Percentiles rank a stretch among this genome's conserved stretches.
These are phyloP conservation scores for Gloeostereum incarnatum DNA, from an alignment of 768 basidiomycete species.

Conservation along the genomic window DNA sequence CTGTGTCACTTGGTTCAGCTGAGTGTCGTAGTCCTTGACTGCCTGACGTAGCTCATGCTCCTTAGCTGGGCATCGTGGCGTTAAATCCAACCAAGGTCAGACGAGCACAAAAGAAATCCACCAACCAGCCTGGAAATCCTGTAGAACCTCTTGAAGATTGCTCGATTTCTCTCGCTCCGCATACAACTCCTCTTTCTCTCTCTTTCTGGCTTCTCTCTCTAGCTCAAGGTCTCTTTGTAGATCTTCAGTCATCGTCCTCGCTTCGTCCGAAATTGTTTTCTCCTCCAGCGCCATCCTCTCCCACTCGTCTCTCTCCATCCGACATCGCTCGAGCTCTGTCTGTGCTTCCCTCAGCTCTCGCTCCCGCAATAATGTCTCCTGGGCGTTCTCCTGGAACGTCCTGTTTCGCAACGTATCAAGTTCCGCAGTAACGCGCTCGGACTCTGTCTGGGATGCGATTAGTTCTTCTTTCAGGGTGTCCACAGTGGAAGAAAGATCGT, in stretches of 20 bases:
- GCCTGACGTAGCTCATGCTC: constrained; percentile 86
- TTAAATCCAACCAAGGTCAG: constrained; percentile 2
- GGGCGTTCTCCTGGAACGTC: constrained; percentile 57
- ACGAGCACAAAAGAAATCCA: constrained; percentile 8
- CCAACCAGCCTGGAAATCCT: constrained; percentile 91
- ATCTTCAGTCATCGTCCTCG: constrained; percentile 43
- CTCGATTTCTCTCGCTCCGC: constrained; percentile 62
- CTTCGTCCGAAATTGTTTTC: constrained; percentile 63
- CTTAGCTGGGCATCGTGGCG: constrained; percentile 46
- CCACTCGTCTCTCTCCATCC: constrained; percentile 68
- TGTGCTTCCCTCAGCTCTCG: constrained; percentile 75
- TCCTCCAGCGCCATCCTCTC: constrained; percentile 47
- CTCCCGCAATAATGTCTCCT: constrained; percentile 65
- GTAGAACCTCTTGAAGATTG: constrained; percentile 88
- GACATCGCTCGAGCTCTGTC: constrained; percentile 79
- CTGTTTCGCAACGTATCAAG: constrained; percentile 58
- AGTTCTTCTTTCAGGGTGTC: constrained; percentile 80
- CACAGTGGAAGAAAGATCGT: constrained; percentile 60
- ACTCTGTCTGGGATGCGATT: constrained; percentile 64
- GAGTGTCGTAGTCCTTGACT: constrained; percentile 72
- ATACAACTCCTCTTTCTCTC: constrained; percentile 49
- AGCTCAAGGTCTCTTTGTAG: constrained; percentile 60
- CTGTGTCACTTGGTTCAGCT: constrained; percentile 57
- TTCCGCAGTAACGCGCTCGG: constrained; percentile 59
- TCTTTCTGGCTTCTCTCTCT: constrained; percentile 48